These are phyloP conservation scores for Lentinula sp. DNA, from an alignment of 768 basidiomycete genomes.

Conservation along the genomic window DNA sequence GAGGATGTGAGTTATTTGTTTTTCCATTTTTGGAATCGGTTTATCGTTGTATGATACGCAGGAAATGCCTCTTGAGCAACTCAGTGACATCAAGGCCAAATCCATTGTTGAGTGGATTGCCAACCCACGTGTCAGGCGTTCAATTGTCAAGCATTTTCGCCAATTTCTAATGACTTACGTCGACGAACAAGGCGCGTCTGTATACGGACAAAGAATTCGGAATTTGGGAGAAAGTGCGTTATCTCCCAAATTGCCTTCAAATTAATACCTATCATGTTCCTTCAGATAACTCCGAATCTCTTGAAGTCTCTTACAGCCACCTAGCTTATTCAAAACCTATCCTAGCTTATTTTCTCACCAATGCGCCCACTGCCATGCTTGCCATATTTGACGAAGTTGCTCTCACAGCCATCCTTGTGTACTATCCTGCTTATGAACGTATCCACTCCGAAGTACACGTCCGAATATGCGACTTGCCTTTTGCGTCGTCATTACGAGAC, in stretches of 20 bases:
- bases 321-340: constrained; percentile 89
- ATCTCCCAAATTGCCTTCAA: constrained; percentile 14
- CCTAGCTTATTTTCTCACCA: constrained; percentile 95
- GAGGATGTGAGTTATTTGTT: constrained; percentile 61
- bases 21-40: constrained; percentile 12
- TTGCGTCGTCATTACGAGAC: constrained; percentile 86
- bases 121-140: constrained; percentile 82
- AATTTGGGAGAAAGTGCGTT: constrained; percentile 84
- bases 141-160: constrained; percentile 89
- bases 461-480: constrained; percentile 90
- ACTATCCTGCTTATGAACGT: constrained; percentile 92
- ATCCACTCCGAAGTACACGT: constrained; percentile 99
- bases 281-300: constrained; percentile 91
- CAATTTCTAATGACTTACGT: constrained; percentile 95
- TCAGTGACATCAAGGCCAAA: constrained; percentile 96
- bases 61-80: constrained; percentile 93
- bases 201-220: constrained; percentile 92
- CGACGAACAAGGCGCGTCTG: constrained; percentile 85
- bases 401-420: constrained; percentile 87
- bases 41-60: constrained; percentile 20
- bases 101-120: constrained; percentile 98
- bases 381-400: constrained; percentile 95
- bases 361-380: constrained; percentile 90
- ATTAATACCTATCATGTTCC: constrained; percentile 7
- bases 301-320: constrained; percentile 97